Evolutionary conservation across 331 rosid species (phyloP), one percentile per base, ranked within the genome.

Genomic region (Erythrophleum ivorense): DNA sequence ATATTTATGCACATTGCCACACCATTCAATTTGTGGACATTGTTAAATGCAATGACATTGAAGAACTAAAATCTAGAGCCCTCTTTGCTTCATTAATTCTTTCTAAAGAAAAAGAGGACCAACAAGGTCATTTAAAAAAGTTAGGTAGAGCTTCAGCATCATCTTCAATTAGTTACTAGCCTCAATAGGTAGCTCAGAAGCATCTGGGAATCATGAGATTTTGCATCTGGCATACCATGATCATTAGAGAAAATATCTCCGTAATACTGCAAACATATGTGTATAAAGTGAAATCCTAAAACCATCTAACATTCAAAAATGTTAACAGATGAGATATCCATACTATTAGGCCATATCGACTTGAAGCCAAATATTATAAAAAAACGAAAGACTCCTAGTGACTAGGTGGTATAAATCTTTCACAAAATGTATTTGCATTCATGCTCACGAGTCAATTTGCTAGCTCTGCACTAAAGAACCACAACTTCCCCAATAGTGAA

Each of bases 381-480:
- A 10, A 45, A 11, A 4, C 5, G 8, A 29, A 14, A 45, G 62
- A 52, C 21, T 49, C 29, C 46, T 15, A 72, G 4, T 14, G 77
- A 52, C 29, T 1, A 49, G 29, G 75, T 72, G 31, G 62, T 50
- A 15, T 50, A 50, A 50, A 50, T 38, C 57, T 72, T 72, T 31
- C 38, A 11, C 36, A 19, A 9, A 13, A 3, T 31, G 63, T 16
- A 33, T 49, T 50, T 71, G 45, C 40, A 29, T 50, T 16, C 76
- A 49, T 29, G 60, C 31, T 48, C 55, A 71, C 24, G 49, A 31
- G 59, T 29, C 45, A 71, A 49, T 29, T 2, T 45, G 60, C 58
- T 21, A 21, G 75, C 54, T 70, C 76, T 50, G 38, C 29, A 48
- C 76, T 18, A 29, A 24, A 7, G 76, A 71, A 36, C 76, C 76